Percentiles rank a stretch among this genome's conserved stretches.
Evolutionary conservation across 2,329 filamentous ascomycete species (phyloP).

Genomic region (Juglanconis oblonga): DNA sequence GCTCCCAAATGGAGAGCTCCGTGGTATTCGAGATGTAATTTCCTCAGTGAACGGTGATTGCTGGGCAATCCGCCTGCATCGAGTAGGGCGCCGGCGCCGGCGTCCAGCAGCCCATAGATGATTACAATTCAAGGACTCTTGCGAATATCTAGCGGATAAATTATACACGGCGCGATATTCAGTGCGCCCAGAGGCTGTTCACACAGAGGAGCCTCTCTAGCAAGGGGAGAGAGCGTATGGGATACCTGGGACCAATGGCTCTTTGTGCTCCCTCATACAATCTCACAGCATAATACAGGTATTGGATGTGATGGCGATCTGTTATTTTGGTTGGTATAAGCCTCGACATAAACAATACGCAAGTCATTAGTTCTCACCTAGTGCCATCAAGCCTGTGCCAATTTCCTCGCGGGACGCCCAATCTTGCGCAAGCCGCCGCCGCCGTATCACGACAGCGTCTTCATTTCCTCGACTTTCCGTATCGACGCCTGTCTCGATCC

Average conservation of each 20-base stretch:
- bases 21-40: no score
- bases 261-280: background rate
- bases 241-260: background rate
- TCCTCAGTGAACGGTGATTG: no score
- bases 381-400: background rate
- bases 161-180: no score
- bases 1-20: no score
- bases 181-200: no score
- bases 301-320: constrained; percentile 10
- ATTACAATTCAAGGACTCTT: no score
- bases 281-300: background rate
- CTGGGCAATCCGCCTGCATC: no score
- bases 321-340: constrained; percentile 19
- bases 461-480: background rate
- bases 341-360: constrained; percentile 11
- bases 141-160: no score
- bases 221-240: no score
- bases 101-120: no score
- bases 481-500: background rate
- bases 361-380: constrained; percentile 13
- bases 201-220: no score
- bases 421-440: background rate
- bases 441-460: background rate
- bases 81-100: no score
- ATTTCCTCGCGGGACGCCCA: background rate